phyloP scores from a whole-genome alignment of 2,329 filamentous ascomycete genomes.

The Allantophomopsis cytisporea region DNA sequence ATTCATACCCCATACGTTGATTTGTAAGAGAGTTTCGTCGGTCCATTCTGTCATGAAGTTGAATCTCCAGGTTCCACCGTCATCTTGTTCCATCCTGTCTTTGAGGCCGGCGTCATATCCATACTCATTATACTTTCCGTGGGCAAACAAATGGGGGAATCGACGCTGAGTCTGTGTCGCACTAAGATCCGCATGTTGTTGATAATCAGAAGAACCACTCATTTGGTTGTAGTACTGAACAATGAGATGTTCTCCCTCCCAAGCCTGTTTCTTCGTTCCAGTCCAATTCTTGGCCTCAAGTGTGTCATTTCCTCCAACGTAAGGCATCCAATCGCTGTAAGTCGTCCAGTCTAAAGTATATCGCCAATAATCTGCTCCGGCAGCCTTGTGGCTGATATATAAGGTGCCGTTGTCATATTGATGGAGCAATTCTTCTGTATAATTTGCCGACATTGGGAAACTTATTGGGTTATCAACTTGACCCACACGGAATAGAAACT shows the following conservation, averaged over 20 bases:
- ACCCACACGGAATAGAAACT: slow-evolving; percentile 47
- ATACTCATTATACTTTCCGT: slow-evolving; percentile 48
- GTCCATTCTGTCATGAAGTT: slow-evolving; percentile 52
- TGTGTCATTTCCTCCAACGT: slow-evolving; percentile 32
- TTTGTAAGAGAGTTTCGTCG: not conserved
- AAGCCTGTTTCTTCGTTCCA: slow-evolving; percentile 41
- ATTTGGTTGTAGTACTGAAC: slow-evolving; percentile 49
- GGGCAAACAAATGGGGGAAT: slow-evolving; percentile 48
- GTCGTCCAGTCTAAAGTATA: slow-evolving; percentile 17
- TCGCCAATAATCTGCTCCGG: slow-evolving; percentile 42
- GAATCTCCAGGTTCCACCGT: slow-evolving; percentile 40
- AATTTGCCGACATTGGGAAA: slow-evolving; percentile 40
- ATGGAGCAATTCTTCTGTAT: slow-evolving; percentile 36
- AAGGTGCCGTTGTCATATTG: slow-evolving; percentile 19
- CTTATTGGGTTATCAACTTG: slow-evolving; percentile 42
- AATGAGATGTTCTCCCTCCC: slow-evolving; percentile 46
- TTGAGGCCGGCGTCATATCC: slow-evolving; percentile 46
- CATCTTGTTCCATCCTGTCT: slow-evolving; percentile 34
- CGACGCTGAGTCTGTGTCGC: slow-evolving; percentile 35
- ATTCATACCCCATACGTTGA: slow-evolving; percentile 40
- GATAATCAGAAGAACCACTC: slow-evolving; percentile 44
- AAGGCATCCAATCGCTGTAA: slow-evolving; percentile 41
- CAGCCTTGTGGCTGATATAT: slow-evolving; percentile 39
- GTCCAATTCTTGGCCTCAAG: slow-evolving; percentile 36
- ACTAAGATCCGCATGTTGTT: slow-evolving; percentile 43